A percentile compares a stretch with the other conserved stretches of the same genome.
Conservation (phyloP, 2,329 filamentous ascomycete species). For the Sporothrix pallida region DNA sequence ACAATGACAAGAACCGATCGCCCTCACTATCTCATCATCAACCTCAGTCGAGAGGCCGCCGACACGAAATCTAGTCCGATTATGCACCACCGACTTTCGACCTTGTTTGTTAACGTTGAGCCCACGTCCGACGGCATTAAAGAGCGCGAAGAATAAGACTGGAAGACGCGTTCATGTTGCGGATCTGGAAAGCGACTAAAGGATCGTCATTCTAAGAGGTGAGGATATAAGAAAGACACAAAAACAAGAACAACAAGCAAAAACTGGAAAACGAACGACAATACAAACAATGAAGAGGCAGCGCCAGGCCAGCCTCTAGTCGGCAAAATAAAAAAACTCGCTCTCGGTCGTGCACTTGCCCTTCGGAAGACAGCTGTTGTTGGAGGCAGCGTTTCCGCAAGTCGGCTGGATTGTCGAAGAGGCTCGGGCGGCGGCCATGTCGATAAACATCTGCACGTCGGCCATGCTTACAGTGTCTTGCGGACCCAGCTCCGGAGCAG, state of each 20-base stretch:
- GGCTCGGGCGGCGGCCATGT: background rate
- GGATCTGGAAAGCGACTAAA: background rate
- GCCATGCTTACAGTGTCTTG: background rate
- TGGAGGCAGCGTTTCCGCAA: background rate
- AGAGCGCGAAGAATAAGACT: background rate
- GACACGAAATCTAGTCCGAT: background rate
- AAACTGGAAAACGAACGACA: background rate
- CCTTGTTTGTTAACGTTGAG: background rate
- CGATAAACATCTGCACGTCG: conserved; percentile 13
- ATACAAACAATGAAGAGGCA: background rate
- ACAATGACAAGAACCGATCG: background rate
- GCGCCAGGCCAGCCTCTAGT: conserved; percentile 20
- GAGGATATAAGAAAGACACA: background rate
- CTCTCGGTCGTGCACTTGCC: background rate
- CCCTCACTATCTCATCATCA: background rate
- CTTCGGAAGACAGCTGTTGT: background rate
- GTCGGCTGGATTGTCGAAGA: background rate
- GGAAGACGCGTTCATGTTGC: background rate
- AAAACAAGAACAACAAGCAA: background rate
- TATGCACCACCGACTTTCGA: background rate
- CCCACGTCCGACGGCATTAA: background rate
- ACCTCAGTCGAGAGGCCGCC: background rate
- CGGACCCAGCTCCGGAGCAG: background rate
- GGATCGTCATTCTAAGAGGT: too few relatives aligned
- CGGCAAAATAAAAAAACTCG: conserved; percentile 15